A percentile compares a stretch with the other conserved stretches of the same genome.
Conservation (phyloP, 129 eudicot genomes). For the Chrysanthemum makinoi region DNA sequence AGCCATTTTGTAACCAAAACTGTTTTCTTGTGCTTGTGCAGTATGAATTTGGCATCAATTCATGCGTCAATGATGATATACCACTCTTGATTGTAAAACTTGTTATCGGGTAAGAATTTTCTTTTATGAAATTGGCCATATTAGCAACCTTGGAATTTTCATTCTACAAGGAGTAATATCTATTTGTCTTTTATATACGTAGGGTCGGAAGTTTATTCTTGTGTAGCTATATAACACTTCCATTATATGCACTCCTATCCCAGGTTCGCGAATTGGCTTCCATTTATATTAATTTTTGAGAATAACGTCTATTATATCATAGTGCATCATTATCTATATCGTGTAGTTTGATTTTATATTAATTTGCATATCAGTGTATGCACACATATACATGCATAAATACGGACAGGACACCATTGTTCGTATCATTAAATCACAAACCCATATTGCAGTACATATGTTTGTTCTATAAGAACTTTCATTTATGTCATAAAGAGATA, state of each 20-base stretch:
- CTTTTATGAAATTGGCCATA: neutral
- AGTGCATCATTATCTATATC: no score
- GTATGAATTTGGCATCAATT: conserved; percentile 64
- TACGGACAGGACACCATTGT: no score
- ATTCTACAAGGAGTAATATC: neutral
- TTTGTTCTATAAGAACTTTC: no score
- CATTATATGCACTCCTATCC: conserved; percentile 82
- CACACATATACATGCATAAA: no score
- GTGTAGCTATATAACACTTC: conserved; percentile 96
- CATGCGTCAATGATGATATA: conserved; percentile 75
- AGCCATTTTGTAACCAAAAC: neutral
- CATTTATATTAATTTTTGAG: neutral
- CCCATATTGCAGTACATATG: no score
- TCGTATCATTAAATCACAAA: no score
- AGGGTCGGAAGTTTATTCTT: conserved; percentile 60
- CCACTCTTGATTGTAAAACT: conserved; percentile 48
- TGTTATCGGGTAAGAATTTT: conserved; percentile 56
- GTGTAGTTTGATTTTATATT: no score
- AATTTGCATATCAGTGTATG: no score
- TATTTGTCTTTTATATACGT: neutral
- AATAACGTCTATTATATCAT: neutral
- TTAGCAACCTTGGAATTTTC: neutral
- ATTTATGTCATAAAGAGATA: no score
- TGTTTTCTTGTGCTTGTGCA: conserved; percentile 34
- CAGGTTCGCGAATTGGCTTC: conserved; percentile 47